Conservation (phyloP, 2,329 filamentous ascomycete species). For the Scleromitrula shiraiana region DNA sequence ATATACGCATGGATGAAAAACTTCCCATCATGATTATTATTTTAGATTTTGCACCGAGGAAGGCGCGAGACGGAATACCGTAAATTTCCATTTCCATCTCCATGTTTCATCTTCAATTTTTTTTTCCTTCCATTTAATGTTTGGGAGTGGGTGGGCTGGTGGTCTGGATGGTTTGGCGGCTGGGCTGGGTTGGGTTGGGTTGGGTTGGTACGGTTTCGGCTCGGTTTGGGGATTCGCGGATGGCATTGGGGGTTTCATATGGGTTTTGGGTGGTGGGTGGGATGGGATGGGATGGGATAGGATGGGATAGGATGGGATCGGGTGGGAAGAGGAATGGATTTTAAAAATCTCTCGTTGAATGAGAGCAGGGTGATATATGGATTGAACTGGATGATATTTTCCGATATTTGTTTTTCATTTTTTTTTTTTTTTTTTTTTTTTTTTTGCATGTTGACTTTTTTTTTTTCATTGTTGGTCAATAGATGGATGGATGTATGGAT, state of each 20-base stretch:
- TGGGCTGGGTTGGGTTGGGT: slow-evolving; percentile 17
- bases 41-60: too few species aligned
- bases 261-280: background rate
- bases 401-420: too few species aligned
- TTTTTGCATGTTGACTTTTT: too few species aligned
- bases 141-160: background rate
- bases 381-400: too few species aligned
- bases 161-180: too few species aligned
- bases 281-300: background rate
- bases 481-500: too few species aligned
- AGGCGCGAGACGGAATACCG: background rate
- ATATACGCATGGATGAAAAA: too few species aligned
- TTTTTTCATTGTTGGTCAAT: background rate
- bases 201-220: background rate
- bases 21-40: too few species aligned
- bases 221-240: background rate
- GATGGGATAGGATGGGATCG: background rate
- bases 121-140: background rate
- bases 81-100: too few species aligned
- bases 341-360: background rate
- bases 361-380: background rate
- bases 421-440: too few species aligned
- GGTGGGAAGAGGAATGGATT: background rate
- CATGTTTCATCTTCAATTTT: background rate
- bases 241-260: background rate